Percentiles rank a stretch among this genome's conserved stretches.
Conservation (phyloP, 495 filamentous ascomycete species). For the Copromyces sp. region DNA sequence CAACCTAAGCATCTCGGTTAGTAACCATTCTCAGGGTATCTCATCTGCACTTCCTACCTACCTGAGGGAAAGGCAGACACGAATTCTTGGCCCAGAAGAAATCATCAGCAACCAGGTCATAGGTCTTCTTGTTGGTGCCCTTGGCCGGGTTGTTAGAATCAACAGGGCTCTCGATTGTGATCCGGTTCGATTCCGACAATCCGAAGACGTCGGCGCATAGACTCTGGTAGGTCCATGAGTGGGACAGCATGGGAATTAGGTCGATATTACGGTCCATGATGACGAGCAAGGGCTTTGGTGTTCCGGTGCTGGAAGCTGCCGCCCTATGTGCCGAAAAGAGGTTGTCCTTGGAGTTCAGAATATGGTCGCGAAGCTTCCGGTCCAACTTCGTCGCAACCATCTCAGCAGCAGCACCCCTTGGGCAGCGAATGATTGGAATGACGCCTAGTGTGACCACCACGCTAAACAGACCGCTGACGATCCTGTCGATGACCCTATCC, state of each 20-base stretch:
- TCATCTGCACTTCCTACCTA: constrained; percentile 23
- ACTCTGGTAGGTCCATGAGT: constrained; percentile 98
- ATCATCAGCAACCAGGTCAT: constrained; percentile 83
- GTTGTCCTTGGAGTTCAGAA: constrained; percentile 95
- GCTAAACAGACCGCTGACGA: constrained; percentile 91
- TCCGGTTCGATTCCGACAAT: constrained; percentile 62
- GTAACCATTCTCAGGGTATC: background rate
- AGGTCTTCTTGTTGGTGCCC: constrained; percentile 67
- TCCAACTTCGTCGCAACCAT: constrained; percentile 91
- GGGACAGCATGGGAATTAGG: constrained; percentile 94
- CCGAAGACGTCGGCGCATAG: constrained; percentile 84
- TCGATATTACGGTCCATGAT: constrained; percentile 93
- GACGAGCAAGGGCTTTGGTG: constrained; percentile 72
- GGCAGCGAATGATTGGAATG: constrained; percentile 57
- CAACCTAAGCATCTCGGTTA: constrained; percentile 9
- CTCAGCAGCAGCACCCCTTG: constrained; percentile 85
- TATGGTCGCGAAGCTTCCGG: constrained; percentile 89
- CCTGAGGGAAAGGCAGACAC: constrained; percentile 87
- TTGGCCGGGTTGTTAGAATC: constrained; percentile 67
- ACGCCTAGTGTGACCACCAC: constrained; percentile 94
- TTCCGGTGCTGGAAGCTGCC: constrained; percentile 31
- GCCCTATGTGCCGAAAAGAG: constrained; percentile 55
- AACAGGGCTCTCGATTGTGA: constrained; percentile 73
- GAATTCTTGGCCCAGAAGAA: constrained; percentile 98
- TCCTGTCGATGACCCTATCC: constrained; percentile 74